Percentiles rank a stretch among this genome's conserved stretches.
phyloP scores from a whole-genome alignment of 2,329 filamentous ascomycete species.

The Xylaria sp. region DNA sequence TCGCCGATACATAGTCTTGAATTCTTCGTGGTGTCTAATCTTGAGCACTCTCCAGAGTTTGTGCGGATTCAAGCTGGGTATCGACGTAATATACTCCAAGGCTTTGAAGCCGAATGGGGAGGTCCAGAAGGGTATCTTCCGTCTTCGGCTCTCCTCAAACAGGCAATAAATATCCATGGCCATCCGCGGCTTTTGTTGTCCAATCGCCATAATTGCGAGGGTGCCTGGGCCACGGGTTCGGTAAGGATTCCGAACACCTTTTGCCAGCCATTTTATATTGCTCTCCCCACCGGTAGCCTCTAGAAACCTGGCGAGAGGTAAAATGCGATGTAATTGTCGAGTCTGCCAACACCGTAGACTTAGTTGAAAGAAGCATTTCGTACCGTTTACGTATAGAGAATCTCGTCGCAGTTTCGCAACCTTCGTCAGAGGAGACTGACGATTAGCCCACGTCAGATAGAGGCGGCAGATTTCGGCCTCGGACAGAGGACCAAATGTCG shows the following conservation, averaged over 20 bases:
- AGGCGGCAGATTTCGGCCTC: slow-evolving; percentile 24
- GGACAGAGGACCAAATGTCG: slow-evolving; percentile 14
- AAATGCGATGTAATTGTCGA: slow-evolving; percentile 20
- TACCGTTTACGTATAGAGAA: not conserved
- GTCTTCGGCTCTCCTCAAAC: slow-evolving; percentile 13
- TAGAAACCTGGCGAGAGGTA: slow-evolving; percentile 22
- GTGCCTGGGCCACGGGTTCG: slow-evolving; percentile 10
- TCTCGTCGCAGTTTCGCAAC: slow-evolving; percentile 1
- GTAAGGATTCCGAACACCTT: slow-evolving; percentile 12
- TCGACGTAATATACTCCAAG: slow-evolving; percentile 19
- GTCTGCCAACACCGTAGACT: slow-evolving; percentile 21
- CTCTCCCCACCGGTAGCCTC: slow-evolving; percentile 24
- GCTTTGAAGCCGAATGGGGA: slow-evolving; percentile 20
- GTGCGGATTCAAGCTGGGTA: slow-evolving; percentile 13
- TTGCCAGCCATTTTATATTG: slow-evolving; percentile 19
- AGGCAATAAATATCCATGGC: slow-evolving; percentile 26
- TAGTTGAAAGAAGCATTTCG: slow-evolving; percentile 15
- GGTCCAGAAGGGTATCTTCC: slow-evolving; percentile 20
- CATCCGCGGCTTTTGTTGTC: slow-evolving; percentile 20
- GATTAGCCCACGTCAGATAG: slow-evolving; percentile 22
- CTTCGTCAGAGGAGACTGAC: slow-evolving; percentile 13
- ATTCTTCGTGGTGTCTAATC: slow-evolving; percentile 2
- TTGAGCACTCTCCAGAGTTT: slow-evolving; percentile 18
- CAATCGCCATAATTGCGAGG: slow-evolving; percentile 24
- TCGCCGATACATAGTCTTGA: not conserved